These are phyloP conservation scores for Stenocarpella maydis DNA, from an alignment of 2,329 filamentous ascomycete genomes.

Conservation along the genomic window DNA sequence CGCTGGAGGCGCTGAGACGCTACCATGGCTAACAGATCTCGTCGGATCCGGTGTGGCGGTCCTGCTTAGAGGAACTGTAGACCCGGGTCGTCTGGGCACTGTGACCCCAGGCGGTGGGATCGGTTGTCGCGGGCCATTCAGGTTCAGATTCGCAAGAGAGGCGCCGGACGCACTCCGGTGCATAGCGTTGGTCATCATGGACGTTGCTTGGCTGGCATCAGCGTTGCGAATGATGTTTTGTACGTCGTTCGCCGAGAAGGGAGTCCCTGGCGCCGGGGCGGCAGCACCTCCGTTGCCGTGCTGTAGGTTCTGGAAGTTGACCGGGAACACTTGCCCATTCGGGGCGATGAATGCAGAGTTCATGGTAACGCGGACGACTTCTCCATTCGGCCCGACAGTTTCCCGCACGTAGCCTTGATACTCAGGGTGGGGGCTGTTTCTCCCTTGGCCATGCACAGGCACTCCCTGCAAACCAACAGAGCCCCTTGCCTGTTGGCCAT, in stretches of 20 bases:
- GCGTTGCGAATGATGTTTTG: conserved; percentile 56
- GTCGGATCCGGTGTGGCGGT: conserved; percentile 56
- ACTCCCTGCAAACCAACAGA: conserved; percentile 50
- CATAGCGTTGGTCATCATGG: conserved; percentile 56
- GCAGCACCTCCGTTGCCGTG: conserved; percentile 35
- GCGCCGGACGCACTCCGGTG: conserved; percentile 59
- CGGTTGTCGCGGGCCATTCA: conserved; percentile 42
- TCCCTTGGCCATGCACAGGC: conserved; percentile 38
- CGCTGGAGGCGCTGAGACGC: conserved; percentile 40
- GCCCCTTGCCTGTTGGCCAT: conserved; percentile 53
- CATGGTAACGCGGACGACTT: conserved; percentile 60
- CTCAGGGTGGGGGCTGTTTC: conserved; percentile 44
- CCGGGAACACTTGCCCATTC: conserved; percentile 35
- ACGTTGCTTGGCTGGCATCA: conserved; percentile 54
- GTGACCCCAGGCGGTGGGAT: conserved; percentile 52
- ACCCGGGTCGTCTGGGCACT: conserved; percentile 46
- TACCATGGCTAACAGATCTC: conserved; percentile 45
- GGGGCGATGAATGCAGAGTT: conserved; percentile 50
- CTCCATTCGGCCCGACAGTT: conserved; percentile 58
- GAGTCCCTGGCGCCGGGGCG: conserved; percentile 41
- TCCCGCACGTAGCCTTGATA: conserved; percentile 57
- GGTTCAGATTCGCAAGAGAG: conserved; percentile 50
- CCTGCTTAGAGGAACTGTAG: conserved; percentile 54
- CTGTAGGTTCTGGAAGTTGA: conserved; percentile 38
- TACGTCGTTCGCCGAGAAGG: conserved; percentile 53